Evolutionary conservation across 495 filamentous ascomycete species (phyloP), one percentile per base, ranked within the genome.

Genomic region (Cercophora samala): DNA sequence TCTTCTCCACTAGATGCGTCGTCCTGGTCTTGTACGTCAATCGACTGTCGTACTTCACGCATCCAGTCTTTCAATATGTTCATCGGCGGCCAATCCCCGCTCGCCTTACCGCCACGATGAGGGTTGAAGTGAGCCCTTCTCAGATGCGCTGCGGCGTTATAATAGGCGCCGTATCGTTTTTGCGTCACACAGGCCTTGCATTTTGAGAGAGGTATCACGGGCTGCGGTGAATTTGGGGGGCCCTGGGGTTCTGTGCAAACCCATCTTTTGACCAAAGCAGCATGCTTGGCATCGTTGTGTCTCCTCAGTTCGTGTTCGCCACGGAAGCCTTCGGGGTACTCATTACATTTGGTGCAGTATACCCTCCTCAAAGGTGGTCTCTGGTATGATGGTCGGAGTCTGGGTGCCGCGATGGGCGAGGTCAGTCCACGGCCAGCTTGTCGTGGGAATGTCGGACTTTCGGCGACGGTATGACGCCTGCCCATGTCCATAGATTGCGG

Each of bases 101-200:
- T 93, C 1, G 91, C 92, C 73, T 93, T 95, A 17, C 93, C 93
- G 37, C 91, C 92, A 51, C 92, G 85, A 62, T 87, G 83, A 70
- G 92, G 81, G 53, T 83, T 80, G 81, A 97, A 99, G 73, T 99
- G 95, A 17, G 92, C 91, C 25, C 95, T 86, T 37, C 93, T 87
- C 11, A 99, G 83, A 77, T 98, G 95, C 5, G 94, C 94, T 11
- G 94, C 93, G 3, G 94, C 94, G 69, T 99, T 99, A 72, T 99
- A 97, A 76, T 99, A 97, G n/a, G 91, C 93, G 0, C 90, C 91
- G 71, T 99, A 99, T 73, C 95, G 95, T 65, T 89, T 87, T 64
- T 83, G 77, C 54, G 85, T 90, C 21, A 87, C 83, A 67, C 95
- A 99, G 60, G 91, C 88, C 75, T 97, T 97, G 84, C 95, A 99